phyloP scores from a whole-genome alignment of 768 basidiomycete genomes.

The Trametes coccinea region DNA sequence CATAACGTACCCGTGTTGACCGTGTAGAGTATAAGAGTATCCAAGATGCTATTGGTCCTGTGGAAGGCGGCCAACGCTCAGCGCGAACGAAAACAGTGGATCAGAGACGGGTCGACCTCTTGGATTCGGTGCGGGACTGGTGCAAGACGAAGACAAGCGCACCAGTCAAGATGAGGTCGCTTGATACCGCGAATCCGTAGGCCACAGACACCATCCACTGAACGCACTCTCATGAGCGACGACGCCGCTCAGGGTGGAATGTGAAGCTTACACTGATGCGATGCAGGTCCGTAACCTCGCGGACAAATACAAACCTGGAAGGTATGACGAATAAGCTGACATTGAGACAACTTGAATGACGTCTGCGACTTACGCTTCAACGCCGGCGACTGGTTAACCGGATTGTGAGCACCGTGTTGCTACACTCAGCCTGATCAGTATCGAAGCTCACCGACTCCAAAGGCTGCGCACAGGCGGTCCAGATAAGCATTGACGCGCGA shows the following conservation, averaged over 20 bases:
- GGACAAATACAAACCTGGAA: not conserved
- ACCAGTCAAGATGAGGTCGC: not conserved
- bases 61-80: not conserved
- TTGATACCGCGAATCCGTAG: not conserved
- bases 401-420: not conserved
- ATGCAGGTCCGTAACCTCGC: not conserved
- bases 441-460: not conserved
- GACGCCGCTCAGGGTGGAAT: not conserved
- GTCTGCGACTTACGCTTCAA: not conserved
- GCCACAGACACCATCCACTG: not conserved
- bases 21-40: not conserved
- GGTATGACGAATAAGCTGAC: too few relatives aligned
- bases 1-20: not conserved
- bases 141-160: conserved; percentile 1
- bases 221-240: not conserved
- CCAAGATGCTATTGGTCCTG: not conserved
- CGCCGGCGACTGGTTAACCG: not conserved
- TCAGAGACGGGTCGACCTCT: not conserved
- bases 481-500: too few relatives aligned
- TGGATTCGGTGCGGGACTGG: not conserved
- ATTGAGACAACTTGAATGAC: not conserved
- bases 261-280: not conserved
- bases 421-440: not conserved
- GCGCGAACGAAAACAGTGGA: not conserved
- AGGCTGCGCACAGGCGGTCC: not conserved